Percentiles rank a stretch among this genome's conserved stretches.
Evolutionary conservation across 805 yeast species (phyloP).

Genomic region (Yamadazyma olivae): DNA sequence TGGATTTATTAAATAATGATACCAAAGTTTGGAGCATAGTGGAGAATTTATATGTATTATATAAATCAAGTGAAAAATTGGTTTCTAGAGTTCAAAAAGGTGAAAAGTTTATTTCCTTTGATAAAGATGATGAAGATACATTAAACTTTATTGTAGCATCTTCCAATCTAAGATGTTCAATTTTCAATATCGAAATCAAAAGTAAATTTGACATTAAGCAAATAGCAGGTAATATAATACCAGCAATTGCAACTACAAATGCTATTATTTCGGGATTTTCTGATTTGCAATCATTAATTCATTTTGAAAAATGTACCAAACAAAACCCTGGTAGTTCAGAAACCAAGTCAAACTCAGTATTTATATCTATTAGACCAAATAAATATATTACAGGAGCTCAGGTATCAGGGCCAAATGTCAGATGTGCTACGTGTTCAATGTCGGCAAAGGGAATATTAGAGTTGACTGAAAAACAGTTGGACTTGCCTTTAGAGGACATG

Average conservation of each 20-base stretch:
- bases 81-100: conserved; percentile 43
- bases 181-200: conserved; percentile 68
- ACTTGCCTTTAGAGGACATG: conserved; percentile 14
- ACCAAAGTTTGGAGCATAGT: conserved; percentile 57
- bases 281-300: conserved; percentile 65
- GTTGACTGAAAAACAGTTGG: conserved; percentile 23
- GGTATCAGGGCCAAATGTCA: conserved; percentile 59
- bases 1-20: conserved; percentile 21
- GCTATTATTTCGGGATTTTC: conserved; percentile 93
- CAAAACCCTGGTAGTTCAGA: conserved; percentile 1
- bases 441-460: conserved; percentile 50
- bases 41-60: conserved; percentile 63
- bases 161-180: conserved; percentile 69
- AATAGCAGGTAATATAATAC: conserved; percentile 96
- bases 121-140: conserved; percentile 93
- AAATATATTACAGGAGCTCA: conserved; percentile 65
- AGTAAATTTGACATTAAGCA: conserved; percentile 86
- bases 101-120: conserved; percentile 59
- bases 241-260: conserved; percentile 97
- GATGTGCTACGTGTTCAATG: conserved; percentile 67
- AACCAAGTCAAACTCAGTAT: conserved; percentile 27
- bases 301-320: conserved; percentile 24
- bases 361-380: conserved; percentile 46
- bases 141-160: conserved; percentile 84
- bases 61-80: conserved; percentile 45